Evolutionary conservation across 306 rosid genomes (phyloP).

Genomic region (Glycine soja): DNA sequence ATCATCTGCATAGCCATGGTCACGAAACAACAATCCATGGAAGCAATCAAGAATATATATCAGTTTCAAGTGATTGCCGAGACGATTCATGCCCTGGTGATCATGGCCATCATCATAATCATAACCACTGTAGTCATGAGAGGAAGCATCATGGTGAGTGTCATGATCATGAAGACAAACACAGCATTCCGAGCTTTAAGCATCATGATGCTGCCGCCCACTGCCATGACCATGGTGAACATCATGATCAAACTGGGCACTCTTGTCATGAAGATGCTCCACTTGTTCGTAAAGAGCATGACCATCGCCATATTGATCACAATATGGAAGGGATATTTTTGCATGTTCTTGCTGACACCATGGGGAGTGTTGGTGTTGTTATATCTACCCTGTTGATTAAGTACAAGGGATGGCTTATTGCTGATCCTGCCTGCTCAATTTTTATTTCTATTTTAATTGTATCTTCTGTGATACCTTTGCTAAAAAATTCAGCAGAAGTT

Average conservation of each 20-base stretch:
- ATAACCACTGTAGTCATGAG: slow-evolving; percentile 38
- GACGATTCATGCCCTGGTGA: slow-evolving; percentile 52
- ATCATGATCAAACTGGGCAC: no score
- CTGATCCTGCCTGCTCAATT: slow-evolving; percentile 97
- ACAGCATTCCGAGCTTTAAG: no score
- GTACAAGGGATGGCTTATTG: slow-evolving; percentile 94
- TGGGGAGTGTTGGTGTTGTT: slow-evolving; percentile 98
- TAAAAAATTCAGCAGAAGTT: slow-evolving; percentile 85
- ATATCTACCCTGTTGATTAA: slow-evolving; percentile 88
- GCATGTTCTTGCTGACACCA: slow-evolving; percentile 94
- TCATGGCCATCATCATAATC: slow-evolving; percentile 41
- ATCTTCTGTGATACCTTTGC: slow-evolving; percentile 88
- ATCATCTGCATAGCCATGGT: slow-evolving; percentile 40
- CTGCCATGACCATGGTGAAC: no score
- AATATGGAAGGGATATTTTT: slow-evolving; percentile 98
- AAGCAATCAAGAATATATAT: slow-evolving; percentile 50
- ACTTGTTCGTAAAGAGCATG: slow-evolving; percentile 51
- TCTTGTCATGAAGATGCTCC: neutral
- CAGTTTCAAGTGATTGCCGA: slow-evolving; percentile 52
- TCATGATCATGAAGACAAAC: slow-evolving; percentile 1
- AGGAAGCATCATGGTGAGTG: slow-evolving; percentile 31
- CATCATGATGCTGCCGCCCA: neutral
- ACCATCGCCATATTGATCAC: slow-evolving; percentile 89
- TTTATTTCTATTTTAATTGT: slow-evolving; percentile 85
- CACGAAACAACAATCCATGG: slow-evolving; percentile 32